These are phyloP conservation scores for Berberis vulgaris DNA, from an alignment of 164 flowering plant species.

Conservation along the genomic window DNA sequence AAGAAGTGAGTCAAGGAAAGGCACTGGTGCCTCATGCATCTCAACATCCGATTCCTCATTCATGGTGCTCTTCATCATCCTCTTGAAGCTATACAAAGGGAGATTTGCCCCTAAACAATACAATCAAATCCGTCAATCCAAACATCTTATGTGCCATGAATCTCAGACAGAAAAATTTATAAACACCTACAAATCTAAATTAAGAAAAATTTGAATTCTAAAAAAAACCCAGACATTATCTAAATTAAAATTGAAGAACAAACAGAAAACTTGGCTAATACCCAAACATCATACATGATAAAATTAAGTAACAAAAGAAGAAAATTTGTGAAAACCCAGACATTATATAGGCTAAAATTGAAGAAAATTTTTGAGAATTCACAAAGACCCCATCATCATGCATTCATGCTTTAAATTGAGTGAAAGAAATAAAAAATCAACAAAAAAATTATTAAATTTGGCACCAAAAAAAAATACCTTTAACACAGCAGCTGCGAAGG, in stretches of 20 bases:
- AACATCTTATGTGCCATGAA: not conserved
- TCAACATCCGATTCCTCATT: not conserved
- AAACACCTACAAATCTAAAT: too few relatives aligned
- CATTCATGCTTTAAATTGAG: too few relatives aligned
- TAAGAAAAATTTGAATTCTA: too few relatives aligned
- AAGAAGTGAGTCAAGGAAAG: conserved; percentile 30
- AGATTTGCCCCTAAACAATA: conserved; percentile 29
- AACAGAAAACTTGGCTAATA: not conserved
- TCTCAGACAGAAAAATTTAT: too few relatives aligned
- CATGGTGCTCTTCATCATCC: conserved; percentile 7
- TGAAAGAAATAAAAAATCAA: too few relatives aligned
- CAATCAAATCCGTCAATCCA: not conserved
- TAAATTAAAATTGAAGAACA: not conserved
- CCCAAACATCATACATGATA: conserved; percentile 1
- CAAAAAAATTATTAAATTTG: not conserved
- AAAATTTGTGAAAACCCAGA: not conserved
- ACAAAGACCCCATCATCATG: too few relatives aligned
- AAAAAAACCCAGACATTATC: not conserved
- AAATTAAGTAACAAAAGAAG: too few relatives aligned
- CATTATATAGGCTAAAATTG: not conserved
- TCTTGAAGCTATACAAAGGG: conserved; percentile 38
- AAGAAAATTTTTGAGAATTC: not conserved
- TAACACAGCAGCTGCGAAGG: conserved; percentile 59
- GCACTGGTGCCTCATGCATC: conserved; percentile 11
- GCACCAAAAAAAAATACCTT: conserved; percentile 35